Evolutionary conservation across 306 rosid species (phyloP), one percentile per base, ranked within the genome.

Genomic region (Acmispon strigosus): DNA sequence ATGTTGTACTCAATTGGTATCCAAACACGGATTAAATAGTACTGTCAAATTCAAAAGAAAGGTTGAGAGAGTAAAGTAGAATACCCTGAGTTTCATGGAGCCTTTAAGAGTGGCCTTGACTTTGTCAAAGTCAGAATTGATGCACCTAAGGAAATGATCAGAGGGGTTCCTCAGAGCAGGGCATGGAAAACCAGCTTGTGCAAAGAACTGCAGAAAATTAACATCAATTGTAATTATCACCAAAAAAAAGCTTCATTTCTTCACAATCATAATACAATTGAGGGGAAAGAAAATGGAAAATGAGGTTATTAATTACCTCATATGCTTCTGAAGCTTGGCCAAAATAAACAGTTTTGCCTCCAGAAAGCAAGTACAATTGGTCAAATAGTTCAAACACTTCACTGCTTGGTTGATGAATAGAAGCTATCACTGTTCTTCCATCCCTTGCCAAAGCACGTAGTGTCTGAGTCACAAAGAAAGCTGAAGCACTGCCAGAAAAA

Each of bases 321-420:
- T 91, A 94, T 49, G 99, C 97, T 5, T 94, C 99, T 0, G 92
- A 86, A 60, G 92, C 97, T 66, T 86, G 90, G 27, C 97, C 99
- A 70, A 91, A 94, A 74, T 91, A 94, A 43, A 94, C 96, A 76
- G 97, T 91, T 81, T 94, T 91, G 54, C 99, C 96, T 0, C 97
- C 87, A 24, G 99, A 94, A 59, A 94, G 97, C 86, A 94, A 85
- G 75, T 78, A 94, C 69, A 94, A 58, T 82, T 78, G 96, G 78
- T 94, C 97, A 84, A 94, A 94, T 2, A 94, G 87, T 75, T 91
- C 97, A 72, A 94, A 94, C 24, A 91, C 99, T 86, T 94, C 97
- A 89, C 99, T 94, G 80, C 99, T 94, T 0, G 99, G 99, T 65
- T 94, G 99, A 73, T 94, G 99, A 76, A 94, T 89, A 0, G 99